Evolutionary conservation across 2,329 filamentous ascomycete genomes (phyloP).

Genomic region (Nemania serpens): DNA sequence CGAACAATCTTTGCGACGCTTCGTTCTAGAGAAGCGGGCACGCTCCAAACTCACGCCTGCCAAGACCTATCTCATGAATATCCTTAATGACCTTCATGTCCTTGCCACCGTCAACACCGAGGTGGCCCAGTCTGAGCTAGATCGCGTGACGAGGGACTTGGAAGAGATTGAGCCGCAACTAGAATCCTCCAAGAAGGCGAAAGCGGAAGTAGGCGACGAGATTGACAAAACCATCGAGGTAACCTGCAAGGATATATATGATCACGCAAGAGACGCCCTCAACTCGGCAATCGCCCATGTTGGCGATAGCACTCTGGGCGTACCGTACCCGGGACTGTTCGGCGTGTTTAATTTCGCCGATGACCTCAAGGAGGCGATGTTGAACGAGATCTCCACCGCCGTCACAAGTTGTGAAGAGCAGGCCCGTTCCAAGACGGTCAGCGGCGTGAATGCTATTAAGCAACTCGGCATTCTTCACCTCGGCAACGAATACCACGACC

Average conservation of each 20-base stretch:
- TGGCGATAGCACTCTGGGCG: constrained; percentile 76
- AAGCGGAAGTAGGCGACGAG: constrained; percentile 77
- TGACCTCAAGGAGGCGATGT: constrained; percentile 88
- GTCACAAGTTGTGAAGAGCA: constrained; percentile 83
- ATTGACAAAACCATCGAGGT: constrained; percentile 83
- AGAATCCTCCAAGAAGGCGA: constrained; percentile 81
- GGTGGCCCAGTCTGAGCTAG: constrained; percentile 81
- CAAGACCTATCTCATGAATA: constrained; percentile 92
- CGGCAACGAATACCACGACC: constrained; percentile 81
- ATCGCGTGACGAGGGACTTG: constrained; percentile 80
- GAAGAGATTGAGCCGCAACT: constrained; percentile 82
- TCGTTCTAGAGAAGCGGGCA: constrained; percentile 94
- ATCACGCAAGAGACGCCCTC: constrained; percentile 77
- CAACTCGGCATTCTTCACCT: constrained; percentile 86
- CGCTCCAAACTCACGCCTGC: constrained; percentile 94
- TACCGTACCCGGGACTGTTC: constrained; percentile 85
- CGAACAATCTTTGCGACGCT: constrained; percentile 85
- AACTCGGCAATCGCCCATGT: constrained; percentile 75
- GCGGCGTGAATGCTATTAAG: constrained; percentile 85
- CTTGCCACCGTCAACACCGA: constrained; percentile 87
- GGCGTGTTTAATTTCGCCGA: constrained; percentile 91
- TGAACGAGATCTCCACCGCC: constrained; percentile 80
- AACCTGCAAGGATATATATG: constrained; percentile 84
- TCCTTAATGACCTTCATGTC: constrained; percentile 82
- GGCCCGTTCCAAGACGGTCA: constrained; percentile 76